These are phyloP conservation scores for Vaccinium vitisidaea DNA, from an alignment of 148 eudicot genomes.

Conservation along the genomic window DNA sequence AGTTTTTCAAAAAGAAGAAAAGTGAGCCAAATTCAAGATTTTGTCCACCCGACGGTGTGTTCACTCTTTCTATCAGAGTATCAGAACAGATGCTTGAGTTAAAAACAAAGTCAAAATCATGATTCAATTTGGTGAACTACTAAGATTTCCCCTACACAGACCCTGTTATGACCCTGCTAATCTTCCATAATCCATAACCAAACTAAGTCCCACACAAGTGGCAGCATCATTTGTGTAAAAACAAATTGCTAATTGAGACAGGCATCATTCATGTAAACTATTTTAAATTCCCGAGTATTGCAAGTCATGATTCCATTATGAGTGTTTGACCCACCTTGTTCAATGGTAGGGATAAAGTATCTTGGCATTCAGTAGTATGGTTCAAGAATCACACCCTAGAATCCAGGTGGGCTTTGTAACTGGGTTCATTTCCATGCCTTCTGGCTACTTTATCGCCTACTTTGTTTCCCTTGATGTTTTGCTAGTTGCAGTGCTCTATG, in stretches of 20 bases:
- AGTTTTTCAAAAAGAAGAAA: not conserved
- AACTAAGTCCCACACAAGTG: not conserved
- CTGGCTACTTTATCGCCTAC: not conserved
- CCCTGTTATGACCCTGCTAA: not conserved
- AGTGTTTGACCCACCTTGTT: not conserved
- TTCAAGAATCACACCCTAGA: too few relatives aligned
- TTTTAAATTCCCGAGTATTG: not conserved
- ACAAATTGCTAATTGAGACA: too few relatives aligned
- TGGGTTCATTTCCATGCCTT: not conserved
- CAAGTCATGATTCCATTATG: not conserved
- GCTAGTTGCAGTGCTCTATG: not conserved
- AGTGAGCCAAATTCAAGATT: not conserved
- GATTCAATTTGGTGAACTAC: not conserved
- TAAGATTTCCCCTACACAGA: not conserved
- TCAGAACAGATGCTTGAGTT: not conserved
- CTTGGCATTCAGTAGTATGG: too few relatives aligned
- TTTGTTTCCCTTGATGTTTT: not conserved
- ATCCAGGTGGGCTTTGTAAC: too few relatives aligned
- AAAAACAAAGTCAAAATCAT: not conserved
- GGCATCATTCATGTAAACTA: too few relatives aligned
- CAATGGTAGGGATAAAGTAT: too few relatives aligned
- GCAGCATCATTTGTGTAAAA: too few relatives aligned
- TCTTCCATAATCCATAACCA: not conserved
- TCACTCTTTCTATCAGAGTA: not conserved
- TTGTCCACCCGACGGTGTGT: not conserved